Conservation (phyloP, 768 basidiomycete genomes). For the Pholiota molesta region DNA sequence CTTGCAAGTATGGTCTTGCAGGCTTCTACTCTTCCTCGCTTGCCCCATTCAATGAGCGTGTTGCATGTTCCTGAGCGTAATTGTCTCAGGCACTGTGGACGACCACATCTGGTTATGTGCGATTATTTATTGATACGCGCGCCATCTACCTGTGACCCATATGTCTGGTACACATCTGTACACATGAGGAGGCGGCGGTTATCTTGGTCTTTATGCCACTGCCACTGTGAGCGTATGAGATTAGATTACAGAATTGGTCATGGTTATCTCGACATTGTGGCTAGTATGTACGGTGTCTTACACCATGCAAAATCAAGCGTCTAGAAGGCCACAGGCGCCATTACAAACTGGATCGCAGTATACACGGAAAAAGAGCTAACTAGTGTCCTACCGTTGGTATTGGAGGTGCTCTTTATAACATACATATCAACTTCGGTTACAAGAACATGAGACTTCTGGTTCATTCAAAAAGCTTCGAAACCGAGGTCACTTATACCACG, state of each 20-base stretch:
- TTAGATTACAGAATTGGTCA: background rate
- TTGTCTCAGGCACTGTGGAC: constrained; percentile 4
- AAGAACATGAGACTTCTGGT: background rate
- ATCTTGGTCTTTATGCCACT: too few relatives aligned
- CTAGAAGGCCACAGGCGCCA: background rate
- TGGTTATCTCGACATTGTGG: background rate
- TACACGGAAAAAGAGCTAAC: background rate
- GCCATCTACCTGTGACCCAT: background rate
- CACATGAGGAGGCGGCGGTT: background rate
- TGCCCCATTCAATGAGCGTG: constrained; percentile 5
- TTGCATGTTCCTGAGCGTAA: constrained; percentile 12
- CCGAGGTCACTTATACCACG: background rate
- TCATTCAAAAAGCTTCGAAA: background rate
- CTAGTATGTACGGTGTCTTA: background rate
- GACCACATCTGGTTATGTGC: background rate
- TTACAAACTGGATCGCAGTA: background rate
- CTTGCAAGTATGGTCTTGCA: background rate
- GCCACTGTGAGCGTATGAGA: background rate
- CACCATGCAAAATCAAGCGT: background rate
- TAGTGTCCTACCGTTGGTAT: background rate
- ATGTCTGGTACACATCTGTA: too few relatives aligned
- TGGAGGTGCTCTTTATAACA: background rate
- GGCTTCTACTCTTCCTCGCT: constrained; percentile 5
- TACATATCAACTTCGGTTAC: background rate
- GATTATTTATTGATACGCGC: background rate